phyloP scores from a whole-genome alignment of 2,329 filamentous ascomycete species.

The Orbilia blumenaviensis region DNA sequence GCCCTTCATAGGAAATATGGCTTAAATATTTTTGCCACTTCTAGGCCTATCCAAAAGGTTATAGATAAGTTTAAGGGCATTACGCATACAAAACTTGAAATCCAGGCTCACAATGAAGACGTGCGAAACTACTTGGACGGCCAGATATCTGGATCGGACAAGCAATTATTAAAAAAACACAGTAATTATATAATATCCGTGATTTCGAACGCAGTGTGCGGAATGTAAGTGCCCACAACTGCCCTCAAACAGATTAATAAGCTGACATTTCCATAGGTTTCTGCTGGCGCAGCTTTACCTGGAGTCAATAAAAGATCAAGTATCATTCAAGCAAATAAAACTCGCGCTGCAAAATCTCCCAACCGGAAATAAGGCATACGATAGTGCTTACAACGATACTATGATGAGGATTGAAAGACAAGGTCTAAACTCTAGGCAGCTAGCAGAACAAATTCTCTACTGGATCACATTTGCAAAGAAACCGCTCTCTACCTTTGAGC shows the following conservation, averaged over 20 bases:
- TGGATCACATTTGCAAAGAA: background rate
- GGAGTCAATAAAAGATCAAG: background rate
- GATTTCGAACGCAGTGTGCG: background rate
- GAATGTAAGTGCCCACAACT: conserved; percentile 37
- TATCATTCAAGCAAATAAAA: background rate
- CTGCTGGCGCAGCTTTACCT: conserved; percentile 6
- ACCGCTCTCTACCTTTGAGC: background rate
- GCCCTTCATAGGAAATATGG: background rate
- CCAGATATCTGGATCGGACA: background rate
- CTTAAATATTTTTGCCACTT: background rate
- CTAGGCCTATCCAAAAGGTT: background rate
- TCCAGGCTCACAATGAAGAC: background rate
- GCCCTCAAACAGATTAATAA: too few relatives aligned
- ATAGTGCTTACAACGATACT: background rate
- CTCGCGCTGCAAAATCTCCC: background rate
- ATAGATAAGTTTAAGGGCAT: background rate
- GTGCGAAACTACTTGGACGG: background rate
- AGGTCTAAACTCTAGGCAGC: background rate
- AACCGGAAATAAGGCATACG: background rate
- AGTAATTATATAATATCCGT: background rate
- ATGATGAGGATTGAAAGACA: conserved; percentile 1
- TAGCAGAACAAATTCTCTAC: conserved; percentile 1
- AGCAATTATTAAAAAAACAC: too few relatives aligned
- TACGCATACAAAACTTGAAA: background rate
- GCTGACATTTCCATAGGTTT: background rate